A percentile compares a stretch with the other conserved stretches of the same genome.
These are phyloP conservation scores for Cicer judaicum DNA, from an alignment of 306 rosid species.

Conservation along the genomic window DNA sequence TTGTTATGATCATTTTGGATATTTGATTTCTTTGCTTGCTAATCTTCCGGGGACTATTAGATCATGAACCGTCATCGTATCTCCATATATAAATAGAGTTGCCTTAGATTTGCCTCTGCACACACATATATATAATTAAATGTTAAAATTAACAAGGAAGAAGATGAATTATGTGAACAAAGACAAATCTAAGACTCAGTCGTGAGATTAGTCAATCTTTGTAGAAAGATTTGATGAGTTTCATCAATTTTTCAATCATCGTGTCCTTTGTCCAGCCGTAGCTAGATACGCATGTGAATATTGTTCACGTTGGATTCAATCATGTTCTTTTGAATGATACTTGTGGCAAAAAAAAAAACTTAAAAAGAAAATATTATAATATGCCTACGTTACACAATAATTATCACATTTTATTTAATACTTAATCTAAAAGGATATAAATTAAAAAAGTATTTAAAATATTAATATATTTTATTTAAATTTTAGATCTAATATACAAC, in stretches of 20 bases:
- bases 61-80: constrained; percentile 20
- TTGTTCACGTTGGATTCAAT: background rate
- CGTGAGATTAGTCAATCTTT: constrained; percentile 37
- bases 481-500: too few relatives aligned
- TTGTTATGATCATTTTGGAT: constrained; percentile 20
- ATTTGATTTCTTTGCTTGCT: constrained; percentile 35
- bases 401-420: too few relatives aligned
- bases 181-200: background rate
- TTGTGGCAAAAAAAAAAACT: background rate
- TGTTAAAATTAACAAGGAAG: constrained; percentile 33
- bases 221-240: constrained; percentile 32
- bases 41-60: constrained; percentile 26
- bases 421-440: too few relatives aligned
- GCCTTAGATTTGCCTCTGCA: constrained; percentile 18
- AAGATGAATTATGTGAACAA: background rate
- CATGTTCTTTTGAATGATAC: background rate
- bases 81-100: background rate
- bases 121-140: constrained; percentile 19
- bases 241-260: background rate
- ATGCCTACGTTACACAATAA: too few relatives aligned
- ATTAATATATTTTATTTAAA: too few relatives aligned
- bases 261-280: background rate
- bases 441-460: too few relatives aligned
- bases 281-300: constrained; percentile 23
- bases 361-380: background rate